Percentiles rank a stretch among this genome's conserved stretches.
Evolutionary conservation across 768 basidiomycete genomes (phyloP).

Genomic region (Hortiboletus campestris): DNA sequence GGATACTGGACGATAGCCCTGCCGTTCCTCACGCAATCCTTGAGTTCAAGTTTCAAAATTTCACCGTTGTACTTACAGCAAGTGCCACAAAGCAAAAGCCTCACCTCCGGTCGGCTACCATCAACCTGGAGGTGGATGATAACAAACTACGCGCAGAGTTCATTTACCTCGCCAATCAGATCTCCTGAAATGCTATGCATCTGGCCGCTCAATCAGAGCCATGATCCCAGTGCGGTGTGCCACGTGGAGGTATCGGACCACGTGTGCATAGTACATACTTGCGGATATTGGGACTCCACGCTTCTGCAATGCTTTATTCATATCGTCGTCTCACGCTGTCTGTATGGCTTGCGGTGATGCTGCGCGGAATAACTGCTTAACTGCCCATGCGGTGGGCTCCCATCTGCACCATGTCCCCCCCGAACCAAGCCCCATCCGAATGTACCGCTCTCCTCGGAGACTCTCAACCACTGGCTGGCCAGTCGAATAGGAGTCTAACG

Average conservation of each 20-base stretch:
- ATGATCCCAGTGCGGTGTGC: neutral
- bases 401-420: constrained; percentile 12
- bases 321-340: neutral
- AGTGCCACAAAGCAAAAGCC: neutral
- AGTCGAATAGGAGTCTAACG: neutral
- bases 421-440: constrained; percentile 5
- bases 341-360: neutral
- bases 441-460: constrained; percentile 9
- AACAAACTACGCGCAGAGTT: neutral
- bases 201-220: neutral
- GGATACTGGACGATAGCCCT: neutral
- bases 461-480: neutral
- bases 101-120: too few relatives aligned
- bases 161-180: neutral
- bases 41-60: neutral
- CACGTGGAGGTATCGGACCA: neutral
- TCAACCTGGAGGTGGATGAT: neutral
- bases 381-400: neutral
- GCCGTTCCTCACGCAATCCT: neutral
- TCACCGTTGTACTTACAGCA: neutral
- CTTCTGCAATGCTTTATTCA: constrained; percentile 1
- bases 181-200: neutral
- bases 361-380: neutral
- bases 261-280: neutral
- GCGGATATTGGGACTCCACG: neutral